Evolutionary conservation across 2,329 filamentous ascomycete genomes (phyloP).

Genomic region (Verticillium alfalfae): DNA sequence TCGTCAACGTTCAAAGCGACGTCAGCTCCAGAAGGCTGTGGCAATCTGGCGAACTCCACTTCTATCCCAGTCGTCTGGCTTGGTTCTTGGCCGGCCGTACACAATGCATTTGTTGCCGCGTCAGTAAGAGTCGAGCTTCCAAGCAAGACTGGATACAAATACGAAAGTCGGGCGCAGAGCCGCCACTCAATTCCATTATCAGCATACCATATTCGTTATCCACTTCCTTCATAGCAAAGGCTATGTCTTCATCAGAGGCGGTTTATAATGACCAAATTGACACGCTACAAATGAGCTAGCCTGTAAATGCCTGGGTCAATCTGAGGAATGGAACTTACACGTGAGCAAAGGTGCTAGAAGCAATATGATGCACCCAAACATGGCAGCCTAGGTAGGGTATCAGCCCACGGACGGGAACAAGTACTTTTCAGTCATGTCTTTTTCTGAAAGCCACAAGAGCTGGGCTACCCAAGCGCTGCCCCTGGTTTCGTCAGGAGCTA

Average conservation of each 20-base stretch:
- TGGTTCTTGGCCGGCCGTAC: neutral
- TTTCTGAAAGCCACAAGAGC: neutral
- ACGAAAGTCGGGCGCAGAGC: neutral
- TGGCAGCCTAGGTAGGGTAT: neutral
- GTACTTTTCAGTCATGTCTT: neutral
- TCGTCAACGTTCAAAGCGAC: too few species aligned
- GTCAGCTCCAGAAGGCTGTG: too few species aligned
- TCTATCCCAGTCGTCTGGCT: neutral
- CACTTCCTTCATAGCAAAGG: conserved; percentile 7
- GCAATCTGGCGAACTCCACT: neutral
- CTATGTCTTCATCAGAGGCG: conserved; percentile 3
- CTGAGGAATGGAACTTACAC: conserved; percentile 16
- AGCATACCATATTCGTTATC: conserved; percentile 5
- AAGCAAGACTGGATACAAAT: neutral
- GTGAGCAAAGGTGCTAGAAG: neutral
- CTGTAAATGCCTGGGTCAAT: conserved; percentile 20
- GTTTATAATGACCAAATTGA: conserved; percentile 22
- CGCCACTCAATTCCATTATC: neutral
- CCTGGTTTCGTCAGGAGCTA: too few species aligned
- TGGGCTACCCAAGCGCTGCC: too few species aligned
- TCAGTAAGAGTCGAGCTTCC: neutral
- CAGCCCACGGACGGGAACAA: neutral
- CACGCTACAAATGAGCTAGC: conserved; percentile 18
- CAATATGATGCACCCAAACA: neutral
- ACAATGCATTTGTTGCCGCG: neutral